Base-by-base conservation (phyloP, 768 basidiomycete genomes). In the Psilocybe sp. region DNA sequence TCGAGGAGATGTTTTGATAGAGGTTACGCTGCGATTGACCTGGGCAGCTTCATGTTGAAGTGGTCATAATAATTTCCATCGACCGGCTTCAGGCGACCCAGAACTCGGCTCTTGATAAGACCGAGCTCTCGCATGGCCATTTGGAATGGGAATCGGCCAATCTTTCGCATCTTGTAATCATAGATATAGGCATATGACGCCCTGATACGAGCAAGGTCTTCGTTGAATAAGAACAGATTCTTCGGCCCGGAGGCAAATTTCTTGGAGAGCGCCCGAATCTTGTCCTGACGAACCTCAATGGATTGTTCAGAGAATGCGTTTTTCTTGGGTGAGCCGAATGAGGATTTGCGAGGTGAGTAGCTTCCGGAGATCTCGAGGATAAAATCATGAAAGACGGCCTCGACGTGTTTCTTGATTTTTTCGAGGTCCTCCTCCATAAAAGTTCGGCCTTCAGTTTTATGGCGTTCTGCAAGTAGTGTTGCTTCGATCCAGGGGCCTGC, bases 131-230 rank as follows among this genome's bases (percentile, higher is more conserved):
- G 67, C 65, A 79, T 74, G 1, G 81, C 78, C 31, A 84, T 71
- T 58, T 82, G 71, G 58, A 67, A 75, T 5, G 74, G 73, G 45
- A 73, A 74, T 58, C 54, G 3, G 36, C 46, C 2, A 19, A 44
- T 44, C 18, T 52, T 54, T 11, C 53, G 47, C 40, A 53, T 45
- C 34, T 69, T 59, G 19, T 42, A 61, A 47, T 75, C 74, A 45
- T 68, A 68, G 9, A 60, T 36, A 57, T 83, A 84, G 1, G 81
- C 82, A 56, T 76, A 84, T 12, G 83, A 83, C 2, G 82, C 82
- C 53, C 72, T 73, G 42, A 82, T 50, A 2, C 67, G 60, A 12
- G 60, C 55, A 3, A 77, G 50, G 19, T 69, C 62, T 31, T 67
- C 60, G 14, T 64, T 58, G 10, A 69, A 53, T 45, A 71, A 68